Evolutionary conservation across 345 rosid species (phyloP).

Genomic region (Xanthoceras sorbifolium): DNA sequence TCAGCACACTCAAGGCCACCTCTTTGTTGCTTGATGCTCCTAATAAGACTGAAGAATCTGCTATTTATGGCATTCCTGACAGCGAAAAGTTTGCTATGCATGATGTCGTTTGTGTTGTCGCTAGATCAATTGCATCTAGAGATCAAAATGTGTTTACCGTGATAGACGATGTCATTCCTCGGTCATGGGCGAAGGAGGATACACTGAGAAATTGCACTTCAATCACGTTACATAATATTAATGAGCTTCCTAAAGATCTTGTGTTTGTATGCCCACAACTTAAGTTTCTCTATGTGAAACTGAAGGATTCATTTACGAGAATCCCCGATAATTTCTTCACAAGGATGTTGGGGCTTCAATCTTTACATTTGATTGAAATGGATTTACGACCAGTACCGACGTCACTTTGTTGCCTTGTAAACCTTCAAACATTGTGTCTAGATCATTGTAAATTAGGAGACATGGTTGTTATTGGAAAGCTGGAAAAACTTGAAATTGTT

Average conservation of each 20-base stretch:
- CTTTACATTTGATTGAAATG: constrained; percentile 9
- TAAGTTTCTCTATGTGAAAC: background rate
- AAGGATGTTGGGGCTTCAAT: background rate
- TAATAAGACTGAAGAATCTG: too few species aligned
- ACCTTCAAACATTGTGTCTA: constrained; percentile 27
- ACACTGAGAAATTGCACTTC: background rate
- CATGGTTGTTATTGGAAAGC: constrained; percentile 6
- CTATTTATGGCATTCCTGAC: too few species aligned
- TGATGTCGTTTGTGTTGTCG: constrained; percentile 10
- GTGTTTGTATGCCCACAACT: constrained; percentile 19
- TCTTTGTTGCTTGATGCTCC: constrained; percentile 2
- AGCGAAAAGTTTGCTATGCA: background rate
- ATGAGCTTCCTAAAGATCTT: constrained; percentile 8
- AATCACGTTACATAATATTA: background rate
- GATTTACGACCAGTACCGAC: constrained; percentile 11
- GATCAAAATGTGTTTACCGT: background rate
- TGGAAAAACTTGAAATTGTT: constrained; percentile 17
- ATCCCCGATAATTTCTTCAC: constrained; percentile 12
- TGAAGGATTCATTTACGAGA: background rate
- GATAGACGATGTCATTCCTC: background rate
- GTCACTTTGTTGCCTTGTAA: constrained; percentile 5
- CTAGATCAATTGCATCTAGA: constrained; percentile 17
- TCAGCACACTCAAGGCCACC: background rate
- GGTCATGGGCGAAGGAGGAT: constrained; percentile 4
- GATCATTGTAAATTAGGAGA: background rate